phyloP scores from a whole-genome alignment of 108 stramenopile genomes.

The Skeletonema grethae region DNA sequence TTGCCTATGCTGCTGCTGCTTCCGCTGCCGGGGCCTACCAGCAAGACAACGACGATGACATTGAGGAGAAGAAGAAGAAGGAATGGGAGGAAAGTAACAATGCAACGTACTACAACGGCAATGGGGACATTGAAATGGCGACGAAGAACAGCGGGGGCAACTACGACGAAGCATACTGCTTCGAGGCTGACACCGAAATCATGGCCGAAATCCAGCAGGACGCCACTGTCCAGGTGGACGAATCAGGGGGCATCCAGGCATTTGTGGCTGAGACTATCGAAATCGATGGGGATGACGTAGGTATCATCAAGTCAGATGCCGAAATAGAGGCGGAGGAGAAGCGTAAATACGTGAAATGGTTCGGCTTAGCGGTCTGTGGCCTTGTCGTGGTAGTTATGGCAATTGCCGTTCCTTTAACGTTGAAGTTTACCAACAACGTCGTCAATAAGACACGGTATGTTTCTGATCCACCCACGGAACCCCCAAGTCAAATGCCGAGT shows the following conservation, averaged over 20 bases:
- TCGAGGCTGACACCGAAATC: slow-evolving; percentile 33
- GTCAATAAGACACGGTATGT: slow-evolving; percentile 1
- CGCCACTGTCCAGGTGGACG: slow-evolving; percentile 23
- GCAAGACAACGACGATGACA: neutral
- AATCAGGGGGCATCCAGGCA: slow-evolving; percentile 39
- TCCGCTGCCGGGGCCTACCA: neutral
- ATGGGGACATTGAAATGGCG: neutral
- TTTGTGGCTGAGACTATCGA: slow-evolving; percentile 42
- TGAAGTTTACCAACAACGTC: slow-evolving; percentile 24
- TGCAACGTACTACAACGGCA: neutral
- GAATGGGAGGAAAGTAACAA: neutral
- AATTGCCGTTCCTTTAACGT: slow-evolving; percentile 27
- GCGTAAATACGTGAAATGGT: slow-evolving; percentile 18
- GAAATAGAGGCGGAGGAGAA: slow-evolving; percentile 44
- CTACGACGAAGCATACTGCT: slow-evolving; percentile 10
- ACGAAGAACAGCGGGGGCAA: neutral
- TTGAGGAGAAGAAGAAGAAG: neutral
- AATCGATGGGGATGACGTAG: slow-evolving; percentile 33
- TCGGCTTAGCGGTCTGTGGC: slow-evolving; percentile 11
- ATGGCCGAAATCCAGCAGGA: slow-evolving; percentile 35
- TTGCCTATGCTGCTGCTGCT: neutral
- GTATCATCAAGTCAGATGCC: slow-evolving; percentile 32
- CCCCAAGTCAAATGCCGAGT: slow-evolving; percentile 30
- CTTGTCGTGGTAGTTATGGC: slow-evolving; percentile 20
- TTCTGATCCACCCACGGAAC: slow-evolving; percentile 24